A percentile compares a stretch with the other conserved stretches of the same genome.
Conservation (phyloP, 768 basidiomycete genomes). For the Sarcodon aspratus region DNA sequence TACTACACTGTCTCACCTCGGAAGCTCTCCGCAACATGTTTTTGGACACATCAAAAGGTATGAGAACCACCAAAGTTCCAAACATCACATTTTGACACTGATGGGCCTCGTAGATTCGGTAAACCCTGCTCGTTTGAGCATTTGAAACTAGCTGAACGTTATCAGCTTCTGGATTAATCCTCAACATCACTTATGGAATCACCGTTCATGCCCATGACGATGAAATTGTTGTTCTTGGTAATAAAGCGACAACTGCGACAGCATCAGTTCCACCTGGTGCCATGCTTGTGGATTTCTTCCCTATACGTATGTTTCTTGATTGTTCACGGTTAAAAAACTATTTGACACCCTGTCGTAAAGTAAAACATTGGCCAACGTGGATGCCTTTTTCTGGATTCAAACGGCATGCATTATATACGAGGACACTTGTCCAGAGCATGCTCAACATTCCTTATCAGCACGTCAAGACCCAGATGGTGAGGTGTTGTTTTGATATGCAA, state of each 20-base stretch:
- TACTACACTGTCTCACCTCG: slow-evolving; percentile 13
- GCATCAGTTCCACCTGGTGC: slow-evolving; percentile 10
- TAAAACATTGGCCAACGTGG: slow-evolving; percentile 12
- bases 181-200: slow-evolving; percentile 22
- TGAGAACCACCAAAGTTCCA: slow-evolving; percentile 1
- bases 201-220: slow-evolving; percentile 18
- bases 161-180: slow-evolving; percentile 11
- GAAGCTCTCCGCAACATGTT: slow-evolving; percentile 16
- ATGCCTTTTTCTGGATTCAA: slow-evolving; percentile 14
- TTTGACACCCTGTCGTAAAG: slow-evolving; percentile 1
- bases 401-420: slow-evolving; percentile 7
- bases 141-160: not conserved
- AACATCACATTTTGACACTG: not conserved
- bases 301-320: slow-evolving; percentile 14
- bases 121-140: not conserved
- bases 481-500: too few relatives aligned
- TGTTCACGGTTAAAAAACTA: not conserved
- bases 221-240: slow-evolving; percentile 15
- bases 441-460: slow-evolving; percentile 10
- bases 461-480: slow-evolving; percentile 9
- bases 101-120: slow-evolving; percentile 17
- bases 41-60: slow-evolving; percentile 15
- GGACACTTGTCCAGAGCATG: slow-evolving; percentile 5
- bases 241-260: slow-evolving; percentile 12
- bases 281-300: slow-evolving; percentile 22